Evolutionary conservation across 352 stramenopile species (phyloP).

Genomic region (Phytophthora kernoviae): DNA sequence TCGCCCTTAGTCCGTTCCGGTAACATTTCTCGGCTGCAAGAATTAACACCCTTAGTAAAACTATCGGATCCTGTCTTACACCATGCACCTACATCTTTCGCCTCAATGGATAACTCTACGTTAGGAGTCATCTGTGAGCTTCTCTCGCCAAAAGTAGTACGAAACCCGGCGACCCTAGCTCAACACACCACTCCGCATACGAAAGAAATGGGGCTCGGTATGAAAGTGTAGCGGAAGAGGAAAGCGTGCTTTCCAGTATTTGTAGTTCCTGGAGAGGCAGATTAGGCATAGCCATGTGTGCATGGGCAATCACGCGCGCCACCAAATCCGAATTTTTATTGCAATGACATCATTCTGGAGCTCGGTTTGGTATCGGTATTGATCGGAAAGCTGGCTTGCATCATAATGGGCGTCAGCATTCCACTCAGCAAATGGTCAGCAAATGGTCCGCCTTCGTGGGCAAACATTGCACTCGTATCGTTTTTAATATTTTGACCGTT

Average conservation of each 20-base stretch:
- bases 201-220: conserved; percentile 6
- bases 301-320: conserved; percentile 6
- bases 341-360: conserved; percentile 10
- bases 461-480: conserved; percentile 18
- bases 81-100: conserved; percentile 14
- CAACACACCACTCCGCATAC: conserved; percentile 21
- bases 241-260: conserved; percentile 10
- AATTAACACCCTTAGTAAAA: conserved; percentile 16
- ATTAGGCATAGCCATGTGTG: conserved; percentile 1
- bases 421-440: conserved; percentile 13
- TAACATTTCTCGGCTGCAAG: conserved; percentile 17
- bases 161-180: background rate
- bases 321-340: background rate
- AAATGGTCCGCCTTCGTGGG: conserved; percentile 20
- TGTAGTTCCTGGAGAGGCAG: conserved; percentile 4
- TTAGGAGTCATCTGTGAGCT: background rate
- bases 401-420: background rate
- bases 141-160: conserved; percentile 1
- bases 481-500: conserved; percentile 26
- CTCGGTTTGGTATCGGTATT: conserved; percentile 17
- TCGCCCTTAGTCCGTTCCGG: conserved; percentile 12
- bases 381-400: background rate
- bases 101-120: background rate
- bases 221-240: background rate
- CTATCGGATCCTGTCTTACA: conserved; percentile 13